Evolutionary conservation across 257 asterid genomes (phyloP).

Genomic region (Fraxinus pennsylvanica): DNA sequence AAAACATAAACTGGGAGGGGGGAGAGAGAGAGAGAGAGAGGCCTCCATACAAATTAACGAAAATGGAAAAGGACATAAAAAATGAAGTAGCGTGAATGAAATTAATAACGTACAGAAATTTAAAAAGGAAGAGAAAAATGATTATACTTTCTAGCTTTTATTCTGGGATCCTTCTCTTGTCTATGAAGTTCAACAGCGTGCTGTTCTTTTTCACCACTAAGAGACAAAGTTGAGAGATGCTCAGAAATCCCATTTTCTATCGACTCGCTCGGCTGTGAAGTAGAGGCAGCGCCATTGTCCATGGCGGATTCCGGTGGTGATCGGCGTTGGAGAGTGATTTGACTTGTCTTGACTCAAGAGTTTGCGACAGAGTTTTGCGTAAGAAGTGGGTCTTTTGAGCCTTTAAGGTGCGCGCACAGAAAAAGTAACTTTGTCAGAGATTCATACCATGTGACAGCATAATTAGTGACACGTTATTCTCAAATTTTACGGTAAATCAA

Average conservation of each 20-base stretch:
- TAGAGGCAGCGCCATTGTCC: conserved; percentile 42
- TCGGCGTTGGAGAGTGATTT: conserved; percentile 15
- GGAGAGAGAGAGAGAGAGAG: neutral
- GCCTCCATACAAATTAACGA: conserved; percentile 5
- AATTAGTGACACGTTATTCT: no score
- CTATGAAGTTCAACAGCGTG: no score
- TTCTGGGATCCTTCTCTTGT: conserved; percentile 53
- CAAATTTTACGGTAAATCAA: no score
- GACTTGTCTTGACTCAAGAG: conserved; percentile 46
- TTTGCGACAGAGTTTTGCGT: neutral
- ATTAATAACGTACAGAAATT: neutral
- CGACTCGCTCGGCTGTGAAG: conserved; percentile 13
- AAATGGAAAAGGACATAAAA: neutral
- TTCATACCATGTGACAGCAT: neutral
- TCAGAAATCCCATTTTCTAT: conserved; percentile 19
- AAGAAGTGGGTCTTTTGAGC: conserved; percentile 2
- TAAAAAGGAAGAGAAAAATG: neutral
- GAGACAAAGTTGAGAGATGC: conserved; percentile 33
- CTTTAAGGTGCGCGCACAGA: no score
- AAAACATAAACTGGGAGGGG: no score
- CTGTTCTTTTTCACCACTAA: conserved; percentile 38
- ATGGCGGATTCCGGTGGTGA: conserved; percentile 25
- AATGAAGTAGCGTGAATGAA: conserved; percentile 32
- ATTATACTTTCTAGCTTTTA: conserved; percentile 67
- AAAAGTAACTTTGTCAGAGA: conserved; percentile 15